Conservation (phyloP, 176 grass and related monocot genomes). For the Carex myosuroides region DNA sequence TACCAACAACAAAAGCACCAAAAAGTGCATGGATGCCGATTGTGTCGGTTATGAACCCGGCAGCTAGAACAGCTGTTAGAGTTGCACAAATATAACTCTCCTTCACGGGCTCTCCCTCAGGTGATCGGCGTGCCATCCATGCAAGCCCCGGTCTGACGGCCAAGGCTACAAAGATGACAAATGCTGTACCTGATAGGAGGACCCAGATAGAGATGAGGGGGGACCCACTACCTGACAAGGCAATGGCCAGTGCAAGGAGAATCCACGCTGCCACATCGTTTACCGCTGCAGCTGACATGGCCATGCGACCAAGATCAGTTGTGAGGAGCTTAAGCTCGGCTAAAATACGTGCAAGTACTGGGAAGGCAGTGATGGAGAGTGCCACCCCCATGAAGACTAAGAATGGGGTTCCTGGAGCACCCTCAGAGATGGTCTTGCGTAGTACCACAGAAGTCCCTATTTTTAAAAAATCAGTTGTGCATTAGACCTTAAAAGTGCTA, state of each 20-base stretch:
- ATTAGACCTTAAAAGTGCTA: neutral
- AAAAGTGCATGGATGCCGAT: slow-evolving; percentile 33
- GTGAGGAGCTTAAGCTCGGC: slow-evolving; percentile 34
- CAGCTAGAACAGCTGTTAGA: slow-evolving; percentile 20
- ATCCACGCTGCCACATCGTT: slow-evolving; percentile 33
- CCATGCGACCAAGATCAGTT: slow-evolving; percentile 31
- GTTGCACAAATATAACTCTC: slow-evolving; percentile 32
- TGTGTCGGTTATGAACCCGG: slow-evolving; percentile 20
- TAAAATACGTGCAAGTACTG: slow-evolving; percentile 29
- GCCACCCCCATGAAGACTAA: slow-evolving; percentile 35
- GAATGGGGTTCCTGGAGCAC: slow-evolving; percentile 24
- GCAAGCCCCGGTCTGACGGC: slow-evolving; percentile 10
- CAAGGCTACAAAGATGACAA: slow-evolving; percentile 20
- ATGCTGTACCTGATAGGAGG: slow-evolving; percentile 11
- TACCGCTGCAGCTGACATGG: slow-evolving; percentile 35
- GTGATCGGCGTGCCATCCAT: slow-evolving; percentile 29
- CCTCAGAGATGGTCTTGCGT: slow-evolving; percentile 19
- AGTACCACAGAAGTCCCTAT: slow-evolving; percentile 25
- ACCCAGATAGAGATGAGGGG: slow-evolving; percentile 29
- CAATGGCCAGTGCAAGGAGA: slow-evolving; percentile 29
- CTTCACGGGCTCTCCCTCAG: slow-evolving; percentile 30
- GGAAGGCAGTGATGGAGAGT: slow-evolving; percentile 32
- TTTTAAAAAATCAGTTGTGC: neutral
- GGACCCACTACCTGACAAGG: slow-evolving; percentile 23
- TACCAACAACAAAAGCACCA: slow-evolving; percentile 27